Base-by-base conservation (phyloP, 1,284 basidiomycete genomes). In the Trichosporon ovoides region DNA sequence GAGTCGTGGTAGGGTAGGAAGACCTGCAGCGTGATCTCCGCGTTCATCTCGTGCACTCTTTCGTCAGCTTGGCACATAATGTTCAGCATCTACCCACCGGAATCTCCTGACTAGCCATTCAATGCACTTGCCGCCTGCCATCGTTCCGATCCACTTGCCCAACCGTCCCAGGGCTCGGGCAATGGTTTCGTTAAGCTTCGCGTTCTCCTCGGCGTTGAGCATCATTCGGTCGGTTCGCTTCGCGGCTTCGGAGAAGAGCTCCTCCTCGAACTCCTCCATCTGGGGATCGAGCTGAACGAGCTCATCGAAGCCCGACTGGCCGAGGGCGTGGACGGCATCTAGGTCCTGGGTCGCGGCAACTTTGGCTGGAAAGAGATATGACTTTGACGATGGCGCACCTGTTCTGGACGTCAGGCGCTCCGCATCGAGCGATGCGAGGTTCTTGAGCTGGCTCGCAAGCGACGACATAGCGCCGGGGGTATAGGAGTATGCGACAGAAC, bases 61-160 rank as follows among this genome's bases (percentile, higher is more conserved):
- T 7, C 7, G 55, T 55, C 35, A 59, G 57, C 20, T 20, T n/a
- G 0, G 0, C 3, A 9, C 11, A 16, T 2, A 35, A 2, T 1
- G 3, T 7, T 2, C 22, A 33, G 22, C 11, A 36, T 1, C 3
- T 33, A 68, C 85, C 58, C 66, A 90, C 91, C 91, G 85, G 77
- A 97, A 98, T 57, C 93, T 81, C 64, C 91, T 81, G 3, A 98
- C 90, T 22, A 98, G 83, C 95, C 95, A 99, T 73, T 99, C 95
- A 34, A 99, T 72, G n/a, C 90, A 84, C 75, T 89, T 93, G 38
- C 87, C 87, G 0, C 90, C 84, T 1, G 91, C 88, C 56, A 85
- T 82, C 56, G 93, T 87, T 74, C 92, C 81, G 36, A 98, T 77
- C 79, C 88, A 89, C 16, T 85, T 86, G 1, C 90, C 89, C 3